These are phyloP conservation scores for Coemansia sp. DNA, from an alignment of 192 early-diverging fungal species.

Conservation along the genomic window DNA sequence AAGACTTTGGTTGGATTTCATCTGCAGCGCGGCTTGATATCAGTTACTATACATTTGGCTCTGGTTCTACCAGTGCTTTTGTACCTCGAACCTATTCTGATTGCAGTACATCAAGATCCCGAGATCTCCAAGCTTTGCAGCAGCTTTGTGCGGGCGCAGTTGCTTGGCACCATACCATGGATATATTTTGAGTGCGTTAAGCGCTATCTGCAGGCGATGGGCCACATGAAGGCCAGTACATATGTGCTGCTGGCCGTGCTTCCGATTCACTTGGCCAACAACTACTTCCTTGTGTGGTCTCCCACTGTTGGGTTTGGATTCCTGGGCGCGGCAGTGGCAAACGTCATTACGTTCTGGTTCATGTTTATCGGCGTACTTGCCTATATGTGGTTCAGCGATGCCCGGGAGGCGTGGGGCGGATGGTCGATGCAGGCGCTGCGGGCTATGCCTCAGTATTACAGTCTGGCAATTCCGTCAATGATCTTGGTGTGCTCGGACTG, in stretches of 20 bases:
- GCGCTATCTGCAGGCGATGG: slow-evolving; percentile 85
- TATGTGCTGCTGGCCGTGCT: slow-evolving; percentile 67
- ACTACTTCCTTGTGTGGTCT: slow-evolving; percentile 82
- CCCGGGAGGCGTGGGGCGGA: slow-evolving; percentile 66
- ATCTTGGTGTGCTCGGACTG: slow-evolving; percentile 70
- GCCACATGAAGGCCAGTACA: slow-evolving; percentile 83
- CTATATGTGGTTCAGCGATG: slow-evolving; percentile 61
- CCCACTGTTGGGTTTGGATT: slow-evolving; percentile 68
- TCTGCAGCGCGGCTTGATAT: slow-evolving; percentile 77
- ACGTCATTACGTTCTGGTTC: slow-evolving; percentile 71
- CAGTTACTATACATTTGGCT: slow-evolving; percentile 69
- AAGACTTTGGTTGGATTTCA: slow-evolving; percentile 69
- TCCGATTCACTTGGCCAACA: slow-evolving; percentile 73
- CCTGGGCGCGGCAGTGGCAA: slow-evolving; percentile 82
- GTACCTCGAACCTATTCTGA: slow-evolving; percentile 67
- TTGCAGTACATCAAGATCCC: slow-evolving; percentile 72
- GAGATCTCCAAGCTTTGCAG: slow-evolving; percentile 68
- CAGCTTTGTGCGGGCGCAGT: slow-evolving; percentile 63
- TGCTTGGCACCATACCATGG: slow-evolving; percentile 73
- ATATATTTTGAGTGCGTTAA: slow-evolving; percentile 84
- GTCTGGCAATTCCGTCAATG: slow-evolving; percentile 71
- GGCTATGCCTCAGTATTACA: slow-evolving; percentile 55
- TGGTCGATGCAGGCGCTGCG: slow-evolving; percentile 55
- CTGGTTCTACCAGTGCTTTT: slow-evolving; percentile 71
- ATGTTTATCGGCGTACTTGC: slow-evolving; percentile 63